phyloP scores from a whole-genome alignment of 257 asterid genomes.

The Forsythia suspensa region DNA sequence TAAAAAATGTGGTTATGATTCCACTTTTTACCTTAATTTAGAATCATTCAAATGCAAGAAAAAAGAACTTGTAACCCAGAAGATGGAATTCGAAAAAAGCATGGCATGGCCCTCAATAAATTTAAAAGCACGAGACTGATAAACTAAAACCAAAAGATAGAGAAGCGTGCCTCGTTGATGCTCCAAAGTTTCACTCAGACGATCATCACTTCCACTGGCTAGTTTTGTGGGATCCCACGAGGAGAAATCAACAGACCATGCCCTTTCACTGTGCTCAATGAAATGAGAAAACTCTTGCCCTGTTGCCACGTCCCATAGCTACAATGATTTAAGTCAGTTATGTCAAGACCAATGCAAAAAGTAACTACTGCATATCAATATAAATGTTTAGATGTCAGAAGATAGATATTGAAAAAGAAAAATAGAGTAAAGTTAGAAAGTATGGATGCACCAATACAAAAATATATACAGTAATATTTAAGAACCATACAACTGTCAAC shows the following conservation, averaged over 20 bases:
- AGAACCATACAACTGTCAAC: not conserved
- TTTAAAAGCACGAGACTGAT: conserved; percentile 12
- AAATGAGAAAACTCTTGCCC: conserved; percentile 67
- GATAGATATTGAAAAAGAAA: not conserved
- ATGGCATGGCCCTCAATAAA: conserved; percentile 1
- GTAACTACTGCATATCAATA: conserved; percentile 13
- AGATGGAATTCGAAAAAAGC: not conserved
- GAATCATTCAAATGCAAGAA: conserved; percentile 12
- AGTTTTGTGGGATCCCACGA: conserved; percentile 69
- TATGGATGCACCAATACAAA: not conserved
- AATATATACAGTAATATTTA: not conserved
- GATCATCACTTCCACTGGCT: conserved; percentile 95
- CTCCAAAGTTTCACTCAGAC: conserved; percentile 87
- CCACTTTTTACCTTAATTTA: conserved; percentile 8
- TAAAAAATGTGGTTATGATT: not conserved
- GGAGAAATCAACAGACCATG: conserved; percentile 98
- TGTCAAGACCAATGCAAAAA: conserved; percentile 23
- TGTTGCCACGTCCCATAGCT: conserved; percentile 94
- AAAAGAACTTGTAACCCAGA: conserved; percentile 10
- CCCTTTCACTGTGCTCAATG: conserved; percentile 76
- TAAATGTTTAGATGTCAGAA: conserved; percentile 10
- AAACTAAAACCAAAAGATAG: conserved; percentile 19
- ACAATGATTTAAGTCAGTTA: conserved; percentile 36
- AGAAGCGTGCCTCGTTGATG: conserved; percentile 73
- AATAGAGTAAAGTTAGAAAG: no score